These are phyloP conservation scores for Podospora tetraspora DNA, from an alignment of 495 filamentous ascomycete genomes.

Conservation along the genomic window DNA sequence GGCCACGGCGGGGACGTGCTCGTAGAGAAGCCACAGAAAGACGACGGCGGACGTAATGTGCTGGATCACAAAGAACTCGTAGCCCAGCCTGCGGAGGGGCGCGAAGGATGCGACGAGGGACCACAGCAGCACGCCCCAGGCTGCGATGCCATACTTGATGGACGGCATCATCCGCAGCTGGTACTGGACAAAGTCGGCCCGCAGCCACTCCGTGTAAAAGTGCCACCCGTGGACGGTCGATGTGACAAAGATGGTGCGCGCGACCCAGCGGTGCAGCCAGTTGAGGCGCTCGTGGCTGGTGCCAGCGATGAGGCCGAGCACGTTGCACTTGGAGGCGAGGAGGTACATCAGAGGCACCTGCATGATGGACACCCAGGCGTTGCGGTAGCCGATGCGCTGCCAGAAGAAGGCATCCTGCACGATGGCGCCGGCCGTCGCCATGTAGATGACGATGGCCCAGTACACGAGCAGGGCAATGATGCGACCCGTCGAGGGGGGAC, in stretches of 20 bases:
- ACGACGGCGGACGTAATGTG: slow-evolving; percentile 64
- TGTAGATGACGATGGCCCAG: slow-evolving; percentile 52
- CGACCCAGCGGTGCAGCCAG: slow-evolving; percentile 80
- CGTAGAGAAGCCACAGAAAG: slow-evolving; percentile 61
- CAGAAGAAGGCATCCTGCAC: slow-evolving; percentile 44
- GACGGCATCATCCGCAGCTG: slow-evolving; percentile 61
- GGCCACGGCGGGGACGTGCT: slow-evolving; percentile 57
- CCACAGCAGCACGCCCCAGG: slow-evolving; percentile 70
- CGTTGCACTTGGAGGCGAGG: slow-evolving; percentile 71
- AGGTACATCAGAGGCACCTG: slow-evolving; percentile 80
- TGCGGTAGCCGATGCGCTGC: slow-evolving; percentile 71
- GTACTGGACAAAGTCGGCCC: slow-evolving; percentile 54
- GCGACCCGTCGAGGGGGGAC: slow-evolving; percentile 54
- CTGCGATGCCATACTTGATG: slow-evolving; percentile 62
- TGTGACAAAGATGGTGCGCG: slow-evolving; percentile 68
- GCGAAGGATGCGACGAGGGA: slow-evolving; percentile 62
- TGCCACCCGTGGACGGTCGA: slow-evolving; percentile 69
- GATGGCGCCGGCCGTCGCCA: slow-evolving; percentile 48
- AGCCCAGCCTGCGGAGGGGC: slow-evolving; percentile 61
- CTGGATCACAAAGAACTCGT: slow-evolving; percentile 79
- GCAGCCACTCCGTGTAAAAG: slow-evolving; percentile 64
- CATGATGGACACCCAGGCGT: slow-evolving; percentile 69
- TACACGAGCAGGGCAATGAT: slow-evolving; percentile 50
- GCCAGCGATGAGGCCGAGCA: slow-evolving; percentile 63
- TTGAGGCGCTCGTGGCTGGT: slow-evolving; percentile 71